Evolutionary conservation across 1,139 yeast genomes (phyloP), one percentile per base, ranked within the genome.

Genomic region (Saccharomycopsis hybrid): DNA sequence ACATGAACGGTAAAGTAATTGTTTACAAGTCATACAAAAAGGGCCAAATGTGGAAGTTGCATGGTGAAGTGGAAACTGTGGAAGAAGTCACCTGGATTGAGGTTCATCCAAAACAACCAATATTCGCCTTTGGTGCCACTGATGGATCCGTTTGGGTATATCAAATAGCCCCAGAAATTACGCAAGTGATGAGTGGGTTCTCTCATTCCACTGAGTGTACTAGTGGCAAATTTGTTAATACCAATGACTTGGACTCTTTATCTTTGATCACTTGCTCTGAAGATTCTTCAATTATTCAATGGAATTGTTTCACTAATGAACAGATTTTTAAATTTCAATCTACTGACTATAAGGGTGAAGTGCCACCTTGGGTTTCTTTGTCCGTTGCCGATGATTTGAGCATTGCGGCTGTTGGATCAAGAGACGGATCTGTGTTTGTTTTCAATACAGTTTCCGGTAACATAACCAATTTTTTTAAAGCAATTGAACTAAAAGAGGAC

Each of bases 101-200:
- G 38, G 76, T 80, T 49, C 98, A 92, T 65, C 96, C 97, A 27
- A 69, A 72, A 29, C 85, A 83, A 56, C 74, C 78, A 32, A 77
- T 82, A 52, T 87, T 92, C 70, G 97, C 97, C n/a, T 87, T 88
- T 62, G 97, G 98, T 54, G 92, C 90, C 39, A 72, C 73, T 8
- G 97, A 90, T 65, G 97, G 98, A 1, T 83, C 96, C 0, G 95
- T 90, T 11, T 92, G 97, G 96, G 89, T 85, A 33, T 92, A 88
- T 64, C 85, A 84, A 60, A 75, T 89, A 45, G 83, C 79, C 57
- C 77, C 77, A 41, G 66, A 75, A n/a, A 65, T 82, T 52, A 83
- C 76, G 43, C 87, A 83, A 63, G 68, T 88, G 44, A 82, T 89
- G 78, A 80, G 89, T 43, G 92, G 95, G 30, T 84, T 80, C 62